phyloP scores from a whole-genome alignment of 805 yeast species.

The Wickerhamiella hasegawae region DNA sequence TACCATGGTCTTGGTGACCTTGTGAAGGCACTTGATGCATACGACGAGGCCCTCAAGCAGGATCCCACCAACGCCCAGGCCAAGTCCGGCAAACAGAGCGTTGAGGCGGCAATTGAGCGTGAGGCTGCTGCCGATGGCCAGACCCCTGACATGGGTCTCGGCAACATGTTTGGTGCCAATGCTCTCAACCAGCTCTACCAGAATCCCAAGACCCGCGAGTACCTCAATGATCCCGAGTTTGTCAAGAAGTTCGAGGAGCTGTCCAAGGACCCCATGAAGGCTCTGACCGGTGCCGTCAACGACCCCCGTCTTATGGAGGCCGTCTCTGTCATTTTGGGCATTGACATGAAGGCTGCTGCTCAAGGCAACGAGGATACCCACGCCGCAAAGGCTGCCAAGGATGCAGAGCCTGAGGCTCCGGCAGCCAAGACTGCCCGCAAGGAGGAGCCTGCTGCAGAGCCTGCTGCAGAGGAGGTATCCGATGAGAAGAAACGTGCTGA shows the following conservation, averaged over 20 bases:
- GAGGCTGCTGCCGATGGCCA: constrained; percentile 29
- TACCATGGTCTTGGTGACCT: constrained; percentile 69
- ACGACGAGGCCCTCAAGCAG: constrained; percentile 62
- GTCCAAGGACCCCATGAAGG: constrained; percentile 57
- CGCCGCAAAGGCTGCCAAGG: constrained; percentile 16
- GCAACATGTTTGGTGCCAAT: constrained; percentile 68
- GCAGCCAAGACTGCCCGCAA: constrained; percentile 16
- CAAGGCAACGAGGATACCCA: constrained; percentile 16
- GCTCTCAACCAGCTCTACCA: constrained; percentile 55
- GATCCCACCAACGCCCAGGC: constrained; percentile 81
- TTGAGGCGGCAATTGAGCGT: constrained; percentile 40
- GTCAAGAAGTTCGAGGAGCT: constrained; percentile 42
- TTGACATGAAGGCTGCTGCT: constrained; percentile 31
- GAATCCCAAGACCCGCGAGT: constrained; percentile 76
- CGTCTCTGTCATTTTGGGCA: constrained; percentile 72
- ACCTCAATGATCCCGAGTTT: constrained; percentile 76
- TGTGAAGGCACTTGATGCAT: constrained; percentile 56
- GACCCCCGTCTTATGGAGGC: constrained; percentile 84
- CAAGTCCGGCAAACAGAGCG: constrained; percentile 58
- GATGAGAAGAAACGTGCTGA: constrained; percentile 24
- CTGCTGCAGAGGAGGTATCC: constrained; percentile 21
- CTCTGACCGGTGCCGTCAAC: constrained; percentile 49
- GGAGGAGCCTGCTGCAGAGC: constrained; percentile 20
- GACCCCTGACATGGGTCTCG: constrained; percentile 59
- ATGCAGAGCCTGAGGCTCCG: constrained; percentile 13